Evolutionary conservation across 1,284 basidiomycete genomes (phyloP).

Genomic region (Cystobasidium slooffiae): DNA sequence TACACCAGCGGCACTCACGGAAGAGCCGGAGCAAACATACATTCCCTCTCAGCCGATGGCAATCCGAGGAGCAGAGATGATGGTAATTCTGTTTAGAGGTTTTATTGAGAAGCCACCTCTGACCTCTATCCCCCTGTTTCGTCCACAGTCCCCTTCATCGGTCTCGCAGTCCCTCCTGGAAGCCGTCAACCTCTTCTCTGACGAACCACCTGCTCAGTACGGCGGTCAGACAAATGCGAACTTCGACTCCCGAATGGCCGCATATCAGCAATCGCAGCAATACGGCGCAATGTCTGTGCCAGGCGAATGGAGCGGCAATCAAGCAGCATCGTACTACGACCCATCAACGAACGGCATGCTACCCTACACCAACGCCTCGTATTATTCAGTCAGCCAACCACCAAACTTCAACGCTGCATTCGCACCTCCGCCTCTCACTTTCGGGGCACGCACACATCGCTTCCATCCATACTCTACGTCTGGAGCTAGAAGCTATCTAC

Average conservation of each 20-base stretch:
- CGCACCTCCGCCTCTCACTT: slow-evolving; percentile 28
- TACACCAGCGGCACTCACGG: background rate
- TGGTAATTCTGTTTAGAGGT: background rate
- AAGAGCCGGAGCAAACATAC: slow-evolving; percentile 14
- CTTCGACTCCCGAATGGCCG: slow-evolving; percentile 1
- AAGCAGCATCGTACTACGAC: slow-evolving; percentile 15
- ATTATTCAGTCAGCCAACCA: slow-evolving; percentile 20
- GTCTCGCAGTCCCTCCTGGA: slow-evolving; percentile 22
- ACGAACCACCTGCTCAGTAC: background rate
- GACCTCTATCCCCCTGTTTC: background rate
- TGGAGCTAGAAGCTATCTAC: slow-evolving; percentile 3
- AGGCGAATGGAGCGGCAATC: slow-evolving; percentile 16
- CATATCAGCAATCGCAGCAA: slow-evolving; percentile 2
- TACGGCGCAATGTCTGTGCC: slow-evolving; percentile 5
- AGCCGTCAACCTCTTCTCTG: slow-evolving; percentile 28
- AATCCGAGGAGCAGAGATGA: slow-evolving; percentile 13
- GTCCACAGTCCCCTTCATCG: slow-evolving; percentile 13
- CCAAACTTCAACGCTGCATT: slow-evolving; percentile 16
- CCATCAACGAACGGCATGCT: background rate
- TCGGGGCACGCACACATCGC: slow-evolving; percentile 29
- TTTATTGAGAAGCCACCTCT: background rate
- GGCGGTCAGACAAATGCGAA: background rate
- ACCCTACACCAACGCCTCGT: slow-evolving; percentile 2
- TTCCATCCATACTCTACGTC: slow-evolving; percentile 20
- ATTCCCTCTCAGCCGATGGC: slow-evolving; percentile 18